These are phyloP conservation scores for Cochlearia excelsa DNA, from an alignment of 345 rosid species.

Conservation along the genomic window DNA sequence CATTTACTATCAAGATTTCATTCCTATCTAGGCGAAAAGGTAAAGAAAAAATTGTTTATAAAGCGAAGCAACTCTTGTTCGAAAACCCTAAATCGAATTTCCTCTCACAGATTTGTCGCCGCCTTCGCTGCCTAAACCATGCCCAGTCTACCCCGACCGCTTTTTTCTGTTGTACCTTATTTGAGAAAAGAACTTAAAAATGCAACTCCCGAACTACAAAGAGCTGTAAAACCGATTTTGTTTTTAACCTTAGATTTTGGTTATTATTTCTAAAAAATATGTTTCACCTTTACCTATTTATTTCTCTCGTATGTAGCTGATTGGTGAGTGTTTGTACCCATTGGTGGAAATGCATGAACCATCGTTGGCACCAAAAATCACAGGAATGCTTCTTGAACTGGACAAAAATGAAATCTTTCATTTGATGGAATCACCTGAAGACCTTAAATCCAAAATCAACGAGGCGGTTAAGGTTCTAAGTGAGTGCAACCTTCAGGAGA, in stretches of 20 bases:
- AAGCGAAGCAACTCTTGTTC: too few relatives aligned
- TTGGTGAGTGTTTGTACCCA: slow-evolving; percentile 73
- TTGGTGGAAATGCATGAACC: slow-evolving; percentile 71
- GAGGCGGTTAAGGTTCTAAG: slow-evolving; percentile 76
- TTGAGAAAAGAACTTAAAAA: too few relatives aligned
- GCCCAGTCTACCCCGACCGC: too few relatives aligned
- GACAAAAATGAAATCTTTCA: slow-evolving; percentile 81
- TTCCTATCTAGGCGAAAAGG: too few relatives aligned
- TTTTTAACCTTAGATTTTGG: background rate
- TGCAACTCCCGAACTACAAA: slow-evolving; percentile 59
- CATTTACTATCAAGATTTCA: too few relatives aligned
- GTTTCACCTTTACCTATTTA: background rate
- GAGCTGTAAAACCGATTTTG: slow-evolving; percentile 38
- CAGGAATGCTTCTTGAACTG: slow-evolving; percentile 89
- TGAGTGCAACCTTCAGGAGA: too few relatives aligned
- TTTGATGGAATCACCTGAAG: slow-evolving; percentile 65
- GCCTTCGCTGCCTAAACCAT: too few relatives aligned
- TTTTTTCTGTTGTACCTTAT: too few relatives aligned
- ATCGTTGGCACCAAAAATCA: slow-evolving; percentile 66
- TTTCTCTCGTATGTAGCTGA: slow-evolving; percentile 44
- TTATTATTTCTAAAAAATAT: too few relatives aligned
- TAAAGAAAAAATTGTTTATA: too few relatives aligned
- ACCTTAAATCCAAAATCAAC: slow-evolving; percentile 63
- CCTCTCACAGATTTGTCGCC: too few relatives aligned
- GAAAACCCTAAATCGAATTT: too few relatives aligned